A percentile compares a stretch with the other conserved stretches of the same genome.
These are phyloP conservation scores for Xylaria palmicola DNA, from an alignment of 495 filamentous ascomycete genomes.

Conservation along the genomic window DNA sequence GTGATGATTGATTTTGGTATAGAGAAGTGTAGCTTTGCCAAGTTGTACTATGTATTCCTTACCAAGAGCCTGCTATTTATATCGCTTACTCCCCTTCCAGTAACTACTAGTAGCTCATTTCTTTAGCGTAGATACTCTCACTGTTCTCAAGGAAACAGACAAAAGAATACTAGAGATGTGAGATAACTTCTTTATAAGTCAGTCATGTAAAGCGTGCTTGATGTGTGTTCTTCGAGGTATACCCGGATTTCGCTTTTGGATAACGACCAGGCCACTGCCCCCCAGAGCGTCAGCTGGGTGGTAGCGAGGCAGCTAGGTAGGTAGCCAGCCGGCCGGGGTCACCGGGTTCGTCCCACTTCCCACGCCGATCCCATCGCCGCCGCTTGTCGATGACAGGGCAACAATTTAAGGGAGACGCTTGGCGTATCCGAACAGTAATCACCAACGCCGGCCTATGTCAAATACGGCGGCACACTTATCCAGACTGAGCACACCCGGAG, in stretches of 20 bases:
- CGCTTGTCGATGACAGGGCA: background rate
- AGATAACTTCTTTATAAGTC: background rate
- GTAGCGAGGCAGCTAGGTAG: too few species aligned
- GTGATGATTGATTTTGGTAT: background rate
- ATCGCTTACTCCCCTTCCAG: background rate
- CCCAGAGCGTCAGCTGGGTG: background rate
- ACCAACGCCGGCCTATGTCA: background rate
- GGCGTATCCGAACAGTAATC: constrained; percentile 8
- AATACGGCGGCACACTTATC: background rate
- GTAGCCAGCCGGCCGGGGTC: background rate
- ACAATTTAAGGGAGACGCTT: constrained; percentile 6
- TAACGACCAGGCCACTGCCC: background rate
- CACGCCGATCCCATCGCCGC: background rate
- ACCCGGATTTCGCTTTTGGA: background rate
- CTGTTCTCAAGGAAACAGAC: background rate
- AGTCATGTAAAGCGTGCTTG: background rate
- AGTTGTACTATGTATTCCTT: background rate
- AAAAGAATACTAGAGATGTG: background rate
- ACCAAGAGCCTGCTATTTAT: constrained; percentile 3
- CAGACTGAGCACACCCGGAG: background rate
- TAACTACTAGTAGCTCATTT: background rate
- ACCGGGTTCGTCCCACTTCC: background rate
- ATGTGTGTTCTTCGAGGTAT: background rate
- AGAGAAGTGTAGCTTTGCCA: background rate
- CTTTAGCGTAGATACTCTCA: background rate